These are phyloP conservation scores for Phytophthora fragariae DNA, from an alignment of 352 stramenopile genomes.

Conservation along the genomic window DNA sequence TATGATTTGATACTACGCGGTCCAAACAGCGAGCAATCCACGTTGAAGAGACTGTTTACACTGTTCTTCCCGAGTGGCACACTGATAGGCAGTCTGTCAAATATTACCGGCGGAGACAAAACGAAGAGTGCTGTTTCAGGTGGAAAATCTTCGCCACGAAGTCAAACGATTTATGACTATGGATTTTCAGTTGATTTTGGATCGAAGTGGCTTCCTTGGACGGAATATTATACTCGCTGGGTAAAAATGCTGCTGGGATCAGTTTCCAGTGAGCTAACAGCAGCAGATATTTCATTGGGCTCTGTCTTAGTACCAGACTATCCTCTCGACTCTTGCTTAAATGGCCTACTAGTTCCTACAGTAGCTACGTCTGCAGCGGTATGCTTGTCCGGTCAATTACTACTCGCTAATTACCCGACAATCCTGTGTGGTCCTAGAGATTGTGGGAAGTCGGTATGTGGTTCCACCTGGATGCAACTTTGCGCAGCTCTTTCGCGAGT, in stretches of 20 bases:
- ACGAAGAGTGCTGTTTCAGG: not conserved
- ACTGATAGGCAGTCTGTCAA: conserved; percentile 3
- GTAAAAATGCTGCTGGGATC: conserved; percentile 37
- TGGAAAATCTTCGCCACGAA: conserved; percentile 8
- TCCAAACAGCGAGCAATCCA: conserved; percentile 52
- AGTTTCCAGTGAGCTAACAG: not conserved
- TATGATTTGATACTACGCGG: conserved; percentile 63
- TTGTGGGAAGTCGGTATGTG: conserved; percentile 61
- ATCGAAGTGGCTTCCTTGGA: conserved; percentile 78
- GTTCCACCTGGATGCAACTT: conserved; percentile 35
- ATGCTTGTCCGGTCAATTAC: conserved; percentile 58
- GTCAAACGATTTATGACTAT: conserved; percentile 72
- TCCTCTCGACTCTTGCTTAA: conserved; percentile 4
- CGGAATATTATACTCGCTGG: conserved; percentile 70
- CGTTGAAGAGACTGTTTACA: conserved; percentile 59
- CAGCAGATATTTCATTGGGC: not conserved
- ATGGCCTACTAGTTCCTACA: conserved; percentile 41
- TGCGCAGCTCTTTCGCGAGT: conserved; percentile 25
- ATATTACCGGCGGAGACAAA: conserved; percentile 26
- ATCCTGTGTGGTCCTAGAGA: conserved; percentile 52
- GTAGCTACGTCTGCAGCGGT: conserved; percentile 43
- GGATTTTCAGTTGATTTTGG: conserved; percentile 75
- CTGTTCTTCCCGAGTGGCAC: conserved; percentile 61
- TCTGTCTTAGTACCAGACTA: not conserved
- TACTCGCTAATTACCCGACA: conserved; percentile 44